Percentiles rank a stretch among this genome's conserved stretches.
Conservation (phyloP, 2,329 filamentous ascomycete species). For the Byssothecium circinans region DNA sequence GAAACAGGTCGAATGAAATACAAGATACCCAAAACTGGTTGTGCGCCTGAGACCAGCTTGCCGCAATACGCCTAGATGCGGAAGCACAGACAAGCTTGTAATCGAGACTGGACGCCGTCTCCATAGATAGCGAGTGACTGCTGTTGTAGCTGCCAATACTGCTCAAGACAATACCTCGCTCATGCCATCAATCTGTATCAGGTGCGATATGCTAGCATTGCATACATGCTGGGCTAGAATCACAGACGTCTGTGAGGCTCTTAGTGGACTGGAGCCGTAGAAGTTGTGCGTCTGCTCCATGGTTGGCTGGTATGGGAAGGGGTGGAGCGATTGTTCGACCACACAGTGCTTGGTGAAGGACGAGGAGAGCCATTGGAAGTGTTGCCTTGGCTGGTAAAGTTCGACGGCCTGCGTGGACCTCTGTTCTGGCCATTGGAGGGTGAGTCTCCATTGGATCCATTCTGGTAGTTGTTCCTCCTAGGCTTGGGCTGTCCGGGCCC, state of each 20-base stretch:
- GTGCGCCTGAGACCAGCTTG: neutral
- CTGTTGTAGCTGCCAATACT: neutral
- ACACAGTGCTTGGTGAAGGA: slow-evolving; percentile 28
- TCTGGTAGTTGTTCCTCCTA: slow-evolving; percentile 27
- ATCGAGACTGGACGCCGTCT: neutral
- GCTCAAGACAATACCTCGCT: neutral
- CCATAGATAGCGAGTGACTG: neutral
- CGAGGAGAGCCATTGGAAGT: slow-evolving; percentile 27
- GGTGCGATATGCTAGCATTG: neutral
- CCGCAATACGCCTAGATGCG: neutral
- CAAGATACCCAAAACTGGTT: neutral
- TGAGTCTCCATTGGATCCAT: slow-evolving; percentile 13
- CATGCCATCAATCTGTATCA: neutral
- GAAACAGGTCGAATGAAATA: slow-evolving; percentile 12
- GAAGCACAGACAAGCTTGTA: neutral
- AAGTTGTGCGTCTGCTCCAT: slow-evolving; percentile 29
- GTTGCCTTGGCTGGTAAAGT: slow-evolving; percentile 30
- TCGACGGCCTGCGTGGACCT: slow-evolving; percentile 34
- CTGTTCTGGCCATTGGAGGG: slow-evolving; percentile 24
- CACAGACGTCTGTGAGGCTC: neutral
- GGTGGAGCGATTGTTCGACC: slow-evolving; percentile 29
- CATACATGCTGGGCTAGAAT: neutral
- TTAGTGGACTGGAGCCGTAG: slow-evolving; percentile 27
- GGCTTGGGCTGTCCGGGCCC: slow-evolving; percentile 23
- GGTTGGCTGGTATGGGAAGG: slow-evolving; percentile 20